phyloP scores from a whole-genome alignment of 1,139 yeast genomes.

The Hansenula lynferdii region DNA sequence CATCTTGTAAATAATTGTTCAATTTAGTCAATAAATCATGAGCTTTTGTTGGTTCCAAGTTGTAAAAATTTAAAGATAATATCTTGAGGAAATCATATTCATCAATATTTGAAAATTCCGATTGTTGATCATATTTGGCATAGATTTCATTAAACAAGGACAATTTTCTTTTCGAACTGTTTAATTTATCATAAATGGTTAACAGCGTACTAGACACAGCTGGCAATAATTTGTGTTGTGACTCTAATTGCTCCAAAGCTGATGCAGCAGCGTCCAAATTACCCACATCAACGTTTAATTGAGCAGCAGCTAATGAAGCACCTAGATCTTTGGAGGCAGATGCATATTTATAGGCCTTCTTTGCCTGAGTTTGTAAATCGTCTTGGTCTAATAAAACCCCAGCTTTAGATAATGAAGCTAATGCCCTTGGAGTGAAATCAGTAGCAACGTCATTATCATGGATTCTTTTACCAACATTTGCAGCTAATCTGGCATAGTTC shows the following conservation, averaged over 20 bases:
- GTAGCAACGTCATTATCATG: constrained; percentile 1
- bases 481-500: constrained; percentile 17
- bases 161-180: constrained; percentile 24
- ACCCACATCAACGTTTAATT: constrained; percentile 33
- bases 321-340: constrained; percentile 26
- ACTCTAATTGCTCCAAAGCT: constrained; percentile 35
- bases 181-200: constrained; percentile 39
- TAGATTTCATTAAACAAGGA: constrained; percentile 27
- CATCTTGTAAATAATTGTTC: constrained; percentile 23
- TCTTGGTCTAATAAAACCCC: constrained; percentile 13
- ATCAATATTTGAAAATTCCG: constrained; percentile 16
- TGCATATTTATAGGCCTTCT: constrained; percentile 28
- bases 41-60: constrained; percentile 26
- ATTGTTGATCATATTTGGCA: constrained; percentile 10
- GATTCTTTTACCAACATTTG: constrained; percentile 13
- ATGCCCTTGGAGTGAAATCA: constrained; percentile 12
- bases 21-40: constrained; percentile 30
- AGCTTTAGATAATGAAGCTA: constrained; percentile 11
- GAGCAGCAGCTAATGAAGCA: constrained; percentile 41
- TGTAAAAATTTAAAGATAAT: constrained; percentile 42
- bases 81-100: constrained; percentile 36
- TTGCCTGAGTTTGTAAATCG: constrained; percentile 16
- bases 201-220: constrained; percentile 42
- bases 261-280: constrained; percentile 42
- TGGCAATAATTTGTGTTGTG: constrained; percentile 28